Conservation (phyloP, 495 filamentous ascomycete species). For the Pyrenula aspistea region DNA sequence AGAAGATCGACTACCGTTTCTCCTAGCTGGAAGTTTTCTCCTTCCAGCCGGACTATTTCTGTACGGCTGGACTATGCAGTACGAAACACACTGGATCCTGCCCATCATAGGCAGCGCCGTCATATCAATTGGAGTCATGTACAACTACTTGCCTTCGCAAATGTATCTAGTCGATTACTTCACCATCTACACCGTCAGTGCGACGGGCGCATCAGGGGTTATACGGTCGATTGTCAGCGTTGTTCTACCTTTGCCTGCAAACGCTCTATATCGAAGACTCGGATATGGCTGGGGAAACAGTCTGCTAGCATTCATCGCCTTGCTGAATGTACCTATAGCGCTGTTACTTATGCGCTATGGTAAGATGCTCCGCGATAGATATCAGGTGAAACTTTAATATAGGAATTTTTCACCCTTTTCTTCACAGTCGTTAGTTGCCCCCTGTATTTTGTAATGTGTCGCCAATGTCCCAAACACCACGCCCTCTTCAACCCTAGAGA, state of each 20-base stretch:
- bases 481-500: no score
- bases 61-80: constrained; percentile 53
- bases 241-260: constrained; percentile 66
- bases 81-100: constrained; percentile 38
- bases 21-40: constrained; percentile 44
- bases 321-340: constrained; percentile 45
- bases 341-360: constrained; percentile 51
- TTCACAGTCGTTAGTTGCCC: no score
- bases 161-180: constrained; percentile 69
- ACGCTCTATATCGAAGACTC: constrained; percentile 44
- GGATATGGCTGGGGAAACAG: constrained; percentile 55
- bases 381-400: no score
- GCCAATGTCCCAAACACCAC: no score
- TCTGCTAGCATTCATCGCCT: constrained; percentile 41
- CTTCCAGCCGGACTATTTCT: constrained; percentile 47
- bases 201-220: constrained; percentile 53
- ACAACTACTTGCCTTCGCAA: constrained; percentile 58
- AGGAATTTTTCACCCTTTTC: no score
- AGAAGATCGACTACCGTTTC: constrained; percentile 50
- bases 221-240: constrained; percentile 59
- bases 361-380: no score
- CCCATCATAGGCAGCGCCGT: constrained; percentile 27
- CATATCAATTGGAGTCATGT: constrained; percentile 42
- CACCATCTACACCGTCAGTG: constrained; percentile 60
- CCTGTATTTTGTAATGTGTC: no score